Evolutionary conservation across 768 basidiomycete genomes (phyloP), one percentile per base, ranked within the genome.

Genomic region (Mycena kentingensis): DNA sequence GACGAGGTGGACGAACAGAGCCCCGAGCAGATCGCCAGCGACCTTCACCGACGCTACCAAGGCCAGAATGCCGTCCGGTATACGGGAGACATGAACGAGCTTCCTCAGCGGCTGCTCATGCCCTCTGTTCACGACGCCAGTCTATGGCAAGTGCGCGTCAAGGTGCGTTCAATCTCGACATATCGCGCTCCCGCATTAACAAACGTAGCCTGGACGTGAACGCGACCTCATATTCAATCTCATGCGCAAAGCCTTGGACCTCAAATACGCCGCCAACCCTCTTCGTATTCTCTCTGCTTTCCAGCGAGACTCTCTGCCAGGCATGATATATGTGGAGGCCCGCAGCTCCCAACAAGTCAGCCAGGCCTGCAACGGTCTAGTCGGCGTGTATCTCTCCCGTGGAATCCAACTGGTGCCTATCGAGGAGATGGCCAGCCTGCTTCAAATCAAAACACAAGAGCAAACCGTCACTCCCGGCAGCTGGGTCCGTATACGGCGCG

Each of bases 321-420:
- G 96, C 1, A 93, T 93, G 85, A 87, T 99, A 55, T 99, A 98
- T 65, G 87, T 99, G 41, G 97, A 99, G 73, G 93, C 96, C 8
- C 83, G 88, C 44, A 88, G 88, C 55, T 80, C 93, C 26, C 85
- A 90, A 53, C 85, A 93, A 62, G 96, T 98, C 50, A 81, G 77
- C 57, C 80, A 87, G 51, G 95, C 96, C 5, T 83, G 91, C 65
- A 80, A 84, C 51, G 96, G 96, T 24, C 87, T 98, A 42, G 90
- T 98, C 45, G 97, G 95, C 46, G 84, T 98, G 48, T 99, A 93
- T 68, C 80, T 84, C 25, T 85, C 82, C 62, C 85, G 89, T 45
- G 90, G 90, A 15, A 83, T 93, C 55, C 78, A 80, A 18, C 80
- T 97, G 28, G 94, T 98, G 1, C 94, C 94, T 6, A 93, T 98